These are phyloP conservation scores for Acanthamoeba castellanii DNA, from an alignment of 208 protist species.

Conservation along the genomic window DNA sequence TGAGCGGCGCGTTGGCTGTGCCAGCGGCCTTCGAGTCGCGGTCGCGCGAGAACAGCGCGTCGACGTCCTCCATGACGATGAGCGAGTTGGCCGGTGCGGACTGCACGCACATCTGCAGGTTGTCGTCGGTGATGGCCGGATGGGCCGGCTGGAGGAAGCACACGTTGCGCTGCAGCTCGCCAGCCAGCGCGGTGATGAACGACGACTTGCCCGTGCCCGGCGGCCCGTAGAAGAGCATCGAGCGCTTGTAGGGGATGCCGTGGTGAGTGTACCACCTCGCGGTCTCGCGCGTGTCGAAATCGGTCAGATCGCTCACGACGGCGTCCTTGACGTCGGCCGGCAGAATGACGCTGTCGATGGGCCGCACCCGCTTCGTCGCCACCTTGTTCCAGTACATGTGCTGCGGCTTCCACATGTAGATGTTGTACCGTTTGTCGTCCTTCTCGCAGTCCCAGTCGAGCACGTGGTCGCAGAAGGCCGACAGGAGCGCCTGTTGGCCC, in stretches of 20 bases:
- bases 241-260: conserved; percentile 96
- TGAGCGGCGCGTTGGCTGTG: conserved; percentile 82
- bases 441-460: conserved; percentile 2
- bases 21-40: neutral
- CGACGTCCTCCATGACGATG: conserved; percentile 97
- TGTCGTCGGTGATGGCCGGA: conserved; percentile 9
- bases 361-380: neutral
- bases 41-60: conserved; percentile 92
- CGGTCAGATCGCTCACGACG: neutral
- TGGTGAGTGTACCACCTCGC: conserved; percentile 93
- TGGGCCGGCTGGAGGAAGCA: conserved; percentile 90
- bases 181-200: conserved; percentile 95
- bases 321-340: neutral
- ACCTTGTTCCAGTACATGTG: conserved; percentile 39
- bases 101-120: conserved; percentile 86
- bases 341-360: conserved; percentile 67
- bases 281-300: conserved; percentile 71
- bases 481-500: neutral
- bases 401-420: conserved; percentile 50
- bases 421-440: conserved; percentile 2
- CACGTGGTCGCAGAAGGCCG: conserved; percentile 49
- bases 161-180: conserved; percentile 94
- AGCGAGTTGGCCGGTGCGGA: conserved; percentile 92
- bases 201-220: conserved; percentile 96
- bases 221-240: conserved; percentile 96